Evolutionary conservation across 345 rosid species (phyloP).

Genomic region (Moricandia moricandioides): DNA sequence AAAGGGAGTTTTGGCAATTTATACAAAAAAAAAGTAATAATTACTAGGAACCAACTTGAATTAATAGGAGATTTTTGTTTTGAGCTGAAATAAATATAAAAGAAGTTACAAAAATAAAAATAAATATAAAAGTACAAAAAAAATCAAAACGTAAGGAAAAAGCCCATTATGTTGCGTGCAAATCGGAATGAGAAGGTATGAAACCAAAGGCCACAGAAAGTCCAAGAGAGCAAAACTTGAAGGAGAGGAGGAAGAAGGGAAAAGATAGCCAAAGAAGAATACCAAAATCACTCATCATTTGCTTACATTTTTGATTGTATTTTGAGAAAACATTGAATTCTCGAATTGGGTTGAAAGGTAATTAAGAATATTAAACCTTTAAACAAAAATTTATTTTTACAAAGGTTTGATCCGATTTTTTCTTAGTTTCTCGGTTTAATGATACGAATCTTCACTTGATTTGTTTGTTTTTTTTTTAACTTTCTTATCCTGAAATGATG

Average conservation of each 20-base stretch:
- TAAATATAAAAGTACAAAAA: background rate
- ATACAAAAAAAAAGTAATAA: background rate
- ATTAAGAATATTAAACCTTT: no score
- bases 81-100: background rate
- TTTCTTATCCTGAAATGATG: background rate
- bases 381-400: background rate
- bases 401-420: background rate
- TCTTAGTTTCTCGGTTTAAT: background rate
- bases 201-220: constrained; percentile 1
- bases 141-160: background rate
- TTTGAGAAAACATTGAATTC: no score
- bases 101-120: no score
- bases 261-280: background rate
- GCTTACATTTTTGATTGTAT: background rate
- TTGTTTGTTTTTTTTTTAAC: background rate
- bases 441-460: background rate
- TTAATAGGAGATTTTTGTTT: background rate
- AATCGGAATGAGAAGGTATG: background rate
- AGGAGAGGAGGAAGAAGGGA: background rate
- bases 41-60: background rate
- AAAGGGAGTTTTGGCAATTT: background rate
- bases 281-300: background rate
- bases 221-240: background rate
- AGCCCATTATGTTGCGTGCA: constrained; percentile 14
- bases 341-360: no score